phyloP scores from a whole-genome alignment of 371 early-diverging fungal genomes.

The Apophysomyces sp. region DNA sequence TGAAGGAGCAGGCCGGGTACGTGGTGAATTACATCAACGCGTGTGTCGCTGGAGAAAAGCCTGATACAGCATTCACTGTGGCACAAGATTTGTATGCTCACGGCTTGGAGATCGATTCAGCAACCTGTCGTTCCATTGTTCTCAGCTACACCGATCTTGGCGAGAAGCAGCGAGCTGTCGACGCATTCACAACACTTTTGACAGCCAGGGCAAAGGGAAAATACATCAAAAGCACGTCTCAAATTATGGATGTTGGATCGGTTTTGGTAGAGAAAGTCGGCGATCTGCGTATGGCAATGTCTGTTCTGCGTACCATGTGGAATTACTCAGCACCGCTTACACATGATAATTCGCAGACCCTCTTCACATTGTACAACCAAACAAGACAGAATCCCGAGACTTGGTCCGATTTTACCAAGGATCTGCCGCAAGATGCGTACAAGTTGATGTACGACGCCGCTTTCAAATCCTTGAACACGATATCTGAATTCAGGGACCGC shows the following conservation, averaged over 20 bases:
- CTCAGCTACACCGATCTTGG: not conserved
- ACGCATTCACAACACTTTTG: slow-evolving; percentile 3
- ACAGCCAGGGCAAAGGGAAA: not conserved
- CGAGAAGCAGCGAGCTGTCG: slow-evolving; percentile 1
- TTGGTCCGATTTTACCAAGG: slow-evolving; percentile 11
- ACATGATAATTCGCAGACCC: not conserved
- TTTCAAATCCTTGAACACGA: not conserved
- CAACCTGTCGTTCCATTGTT: slow-evolving; percentile 6
- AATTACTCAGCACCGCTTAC: not conserved
- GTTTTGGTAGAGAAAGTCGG: slow-evolving; percentile 11
- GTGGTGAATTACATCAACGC: slow-evolving; percentile 36
- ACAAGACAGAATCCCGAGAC: slow-evolving; percentile 2
- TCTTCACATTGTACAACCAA: not conserved
- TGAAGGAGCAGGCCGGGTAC: slow-evolving; percentile 32
- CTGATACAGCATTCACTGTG: slow-evolving; percentile 22
- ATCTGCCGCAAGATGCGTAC: slow-evolving; percentile 15
- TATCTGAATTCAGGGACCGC: slow-evolving; percentile 1
- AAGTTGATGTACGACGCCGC: slow-evolving; percentile 16
- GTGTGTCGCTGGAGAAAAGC: slow-evolving; percentile 18
- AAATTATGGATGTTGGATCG: slow-evolving; percentile 13
- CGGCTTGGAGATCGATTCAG: slow-evolving; percentile 29
- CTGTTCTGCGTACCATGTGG: not conserved
- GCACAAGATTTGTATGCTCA: slow-evolving; percentile 20
- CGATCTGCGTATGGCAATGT: not conserved
- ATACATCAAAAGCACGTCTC: not conserved